These are phyloP conservation scores for Phytopythium helicoides DNA, from an alignment of 352 stramenopile genomes.

Conservation along the genomic window DNA sequence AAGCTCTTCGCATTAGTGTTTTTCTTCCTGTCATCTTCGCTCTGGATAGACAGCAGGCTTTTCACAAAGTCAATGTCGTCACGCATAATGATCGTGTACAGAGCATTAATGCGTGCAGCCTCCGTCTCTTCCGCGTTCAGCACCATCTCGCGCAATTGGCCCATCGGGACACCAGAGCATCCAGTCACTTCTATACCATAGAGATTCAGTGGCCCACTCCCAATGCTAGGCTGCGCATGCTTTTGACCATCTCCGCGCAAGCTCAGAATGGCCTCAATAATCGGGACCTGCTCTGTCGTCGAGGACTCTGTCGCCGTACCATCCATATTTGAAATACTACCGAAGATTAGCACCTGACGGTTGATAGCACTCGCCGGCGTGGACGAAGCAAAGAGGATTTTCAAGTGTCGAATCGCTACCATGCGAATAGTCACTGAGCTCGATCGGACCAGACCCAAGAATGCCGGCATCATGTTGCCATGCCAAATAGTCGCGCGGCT, in stretches of 20 bases:
- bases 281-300: conserved; percentile 71
- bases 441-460: conserved; percentile 50
- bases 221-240: conserved; percentile 9
- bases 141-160: conserved; percentile 62
- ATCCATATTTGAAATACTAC: conserved; percentile 66
- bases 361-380: conserved; percentile 71
- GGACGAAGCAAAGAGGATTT: conserved; percentile 61
- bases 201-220: conserved; percentile 27
- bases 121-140: conserved; percentile 54
- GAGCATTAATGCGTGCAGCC: conserved; percentile 60
- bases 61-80: conserved; percentile 73
- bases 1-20: conserved; percentile 47
- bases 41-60: conserved; percentile 51
- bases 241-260: conserved; percentile 41
- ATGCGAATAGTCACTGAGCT: conserved; percentile 62
- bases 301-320: conserved; percentile 70
- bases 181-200: conserved; percentile 54
- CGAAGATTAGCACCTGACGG: conserved; percentile 74
- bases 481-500: conserved; percentile 56
- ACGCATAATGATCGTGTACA: conserved; percentile 62
- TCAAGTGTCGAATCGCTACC: conserved; percentile 57
- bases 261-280: conserved; percentile 76
- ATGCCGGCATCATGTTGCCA: conserved; percentile 65
- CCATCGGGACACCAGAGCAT: conserved; percentile 54
- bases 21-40: conserved; percentile 38